Percentiles rank a stretch among this genome's conserved stretches.
phyloP scores from a whole-genome alignment of 495 filamentous ascomycete genomes.

The Astrothelium macrocarpum region DNA sequence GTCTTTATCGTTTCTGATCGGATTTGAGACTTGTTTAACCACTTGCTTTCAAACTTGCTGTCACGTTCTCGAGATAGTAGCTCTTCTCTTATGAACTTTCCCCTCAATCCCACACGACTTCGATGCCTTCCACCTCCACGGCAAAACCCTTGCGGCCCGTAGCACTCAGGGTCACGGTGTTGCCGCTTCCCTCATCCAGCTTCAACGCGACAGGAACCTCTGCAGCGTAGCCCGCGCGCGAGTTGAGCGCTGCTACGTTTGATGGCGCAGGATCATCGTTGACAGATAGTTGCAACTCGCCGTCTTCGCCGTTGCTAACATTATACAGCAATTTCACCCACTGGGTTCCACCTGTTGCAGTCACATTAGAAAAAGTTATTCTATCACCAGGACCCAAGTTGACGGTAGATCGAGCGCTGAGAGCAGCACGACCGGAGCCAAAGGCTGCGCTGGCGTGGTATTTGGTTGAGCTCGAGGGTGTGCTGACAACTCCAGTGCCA shows the following conservation, averaged over 20 bases:
- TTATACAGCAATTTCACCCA: conserved; percentile 38
- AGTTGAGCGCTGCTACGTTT: conserved; percentile 36
- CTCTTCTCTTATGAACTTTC: not conserved
- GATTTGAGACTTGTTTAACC: not conserved
- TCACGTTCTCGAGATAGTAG: not conserved
- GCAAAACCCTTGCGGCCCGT: conserved; percentile 23
- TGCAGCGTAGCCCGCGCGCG: conserved; percentile 34
- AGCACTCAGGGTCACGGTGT: conserved; percentile 34
- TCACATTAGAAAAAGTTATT: conserved; percentile 35
- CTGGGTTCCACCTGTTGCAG: conserved; percentile 31
- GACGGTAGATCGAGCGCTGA: conserved; percentile 9
- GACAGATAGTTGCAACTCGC: conserved; percentile 34
- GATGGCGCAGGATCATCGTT: conserved; percentile 30
- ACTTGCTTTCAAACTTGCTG: not conserved
- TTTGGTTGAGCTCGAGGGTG: conserved; percentile 27
- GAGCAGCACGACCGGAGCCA: not conserved
- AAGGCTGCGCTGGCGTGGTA: conserved; percentile 9
- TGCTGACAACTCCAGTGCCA: conserved; percentile 33
- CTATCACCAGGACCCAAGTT: conserved; percentile 16
- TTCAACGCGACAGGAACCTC: conserved; percentile 31
- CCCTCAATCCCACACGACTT: conserved; percentile 12
- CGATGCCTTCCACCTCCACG: conserved; percentile 11
- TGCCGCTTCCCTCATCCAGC: conserved; percentile 29
- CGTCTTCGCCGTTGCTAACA: conserved; percentile 27
- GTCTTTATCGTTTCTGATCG: not conserved